phyloP scores from a whole-genome alignment of 257 asterid species.

The Handroanthus guayacan region DNA sequence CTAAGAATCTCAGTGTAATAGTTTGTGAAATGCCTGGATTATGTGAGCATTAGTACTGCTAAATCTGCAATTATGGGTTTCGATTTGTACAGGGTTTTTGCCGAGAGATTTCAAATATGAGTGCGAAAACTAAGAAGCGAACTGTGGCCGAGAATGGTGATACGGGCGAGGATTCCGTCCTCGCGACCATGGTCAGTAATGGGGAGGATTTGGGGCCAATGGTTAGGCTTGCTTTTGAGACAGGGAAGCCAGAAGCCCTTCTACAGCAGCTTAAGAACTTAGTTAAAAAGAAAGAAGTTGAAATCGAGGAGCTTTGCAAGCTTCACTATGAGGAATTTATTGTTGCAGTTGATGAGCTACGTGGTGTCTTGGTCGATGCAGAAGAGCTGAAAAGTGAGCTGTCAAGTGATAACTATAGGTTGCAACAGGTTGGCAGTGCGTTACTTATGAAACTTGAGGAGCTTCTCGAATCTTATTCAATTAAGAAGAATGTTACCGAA shows the following conservation, averaged over 20 bases:
- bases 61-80: slow-evolving; percentile 29
- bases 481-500: slow-evolving; percentile 78
- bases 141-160: slow-evolving; percentile 72
- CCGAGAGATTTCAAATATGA: slow-evolving; percentile 48
- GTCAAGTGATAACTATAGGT: slow-evolving; percentile 75
- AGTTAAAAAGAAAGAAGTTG: slow-evolving; percentile 84
- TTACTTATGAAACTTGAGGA: slow-evolving; percentile 82
- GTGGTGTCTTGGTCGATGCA: slow-evolving; percentile 93
- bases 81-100: slow-evolving; percentile 37
- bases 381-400: slow-evolving; percentile 91
- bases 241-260: slow-evolving; percentile 80
- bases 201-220: slow-evolving; percentile 93
- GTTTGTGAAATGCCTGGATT: not conserved
- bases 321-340: slow-evolving; percentile 93
- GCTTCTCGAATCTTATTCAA: slow-evolving; percentile 80
- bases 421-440: slow-evolving; percentile 83
- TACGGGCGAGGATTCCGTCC: slow-evolving; percentile 79
- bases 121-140: slow-evolving; percentile 69
- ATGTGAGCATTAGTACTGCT: slow-evolving; percentile 7
- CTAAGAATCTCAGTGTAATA: not conserved
- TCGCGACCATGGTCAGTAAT: slow-evolving; percentile 77
- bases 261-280: slow-evolving; percentile 76
- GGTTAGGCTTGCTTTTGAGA: slow-evolving; percentile 86
- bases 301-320: slow-evolving; percentile 94
- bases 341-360: slow-evolving; percentile 90